phyloP scores from a whole-genome alignment of 176 grass and related monocot species.

The Stipa capillata region DNA sequence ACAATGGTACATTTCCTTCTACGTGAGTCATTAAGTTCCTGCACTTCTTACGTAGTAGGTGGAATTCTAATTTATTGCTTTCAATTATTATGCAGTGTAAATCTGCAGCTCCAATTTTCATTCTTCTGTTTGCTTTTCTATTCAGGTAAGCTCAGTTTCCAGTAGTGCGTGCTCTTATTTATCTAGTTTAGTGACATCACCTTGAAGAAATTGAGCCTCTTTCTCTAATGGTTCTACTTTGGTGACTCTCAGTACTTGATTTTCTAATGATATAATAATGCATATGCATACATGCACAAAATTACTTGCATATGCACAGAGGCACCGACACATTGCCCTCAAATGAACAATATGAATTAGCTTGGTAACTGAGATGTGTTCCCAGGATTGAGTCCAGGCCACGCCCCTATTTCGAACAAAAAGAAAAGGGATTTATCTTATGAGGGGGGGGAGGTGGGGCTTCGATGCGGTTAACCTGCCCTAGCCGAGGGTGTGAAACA shows the following conservation, averaged over 20 bases:
- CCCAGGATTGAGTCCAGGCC: too few relatives aligned
- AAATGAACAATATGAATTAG: neutral
- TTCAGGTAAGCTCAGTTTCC: constrained; percentile 57
- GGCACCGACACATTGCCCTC: too few relatives aligned
- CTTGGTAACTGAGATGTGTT: neutral
- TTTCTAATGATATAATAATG: neutral
- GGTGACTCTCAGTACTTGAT: neutral
- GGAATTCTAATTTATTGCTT: constrained; percentile 8
- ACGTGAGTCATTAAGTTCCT: constrained; percentile 2
- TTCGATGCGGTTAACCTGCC: neutral
- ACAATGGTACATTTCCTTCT: constrained; percentile 77
- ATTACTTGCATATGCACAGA: too few relatives aligned
- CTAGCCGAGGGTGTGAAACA: neutral
- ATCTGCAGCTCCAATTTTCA: constrained; percentile 92
- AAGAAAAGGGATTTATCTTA: too few relatives aligned
- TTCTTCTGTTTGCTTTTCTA: constrained; percentile 93
- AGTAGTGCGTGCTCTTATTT: neutral
- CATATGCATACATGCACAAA: neutral
- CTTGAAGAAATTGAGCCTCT: neutral
- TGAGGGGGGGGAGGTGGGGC: neutral
- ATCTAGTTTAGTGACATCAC: neutral
- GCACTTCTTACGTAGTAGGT: neutral
- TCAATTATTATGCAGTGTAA: constrained; percentile 71
- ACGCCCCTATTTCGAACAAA: too few relatives aligned
- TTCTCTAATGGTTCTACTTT: neutral